Evolutionary conservation across 345 rosid genomes (phyloP).

Genomic region (Eucalyptus urophylla): DNA sequence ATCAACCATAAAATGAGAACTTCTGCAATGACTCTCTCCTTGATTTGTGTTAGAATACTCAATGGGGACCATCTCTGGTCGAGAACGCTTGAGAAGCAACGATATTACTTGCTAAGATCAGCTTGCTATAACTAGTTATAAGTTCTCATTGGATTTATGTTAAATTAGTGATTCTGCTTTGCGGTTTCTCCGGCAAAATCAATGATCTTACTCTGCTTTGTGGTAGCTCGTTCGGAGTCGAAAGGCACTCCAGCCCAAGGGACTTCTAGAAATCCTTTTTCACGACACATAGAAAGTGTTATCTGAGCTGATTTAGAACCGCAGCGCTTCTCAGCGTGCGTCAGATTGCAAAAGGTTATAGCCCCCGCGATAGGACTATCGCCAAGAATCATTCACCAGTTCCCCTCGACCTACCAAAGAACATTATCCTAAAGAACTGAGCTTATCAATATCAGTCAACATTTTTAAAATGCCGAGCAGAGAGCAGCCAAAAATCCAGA

Average conservation of each 20-base stretch:
- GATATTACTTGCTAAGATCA: neutral
- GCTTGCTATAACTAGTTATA: neutral
- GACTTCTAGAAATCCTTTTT: neutral
- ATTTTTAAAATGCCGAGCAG: neutral
- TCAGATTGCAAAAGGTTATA: neutral
- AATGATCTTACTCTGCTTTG: neutral
- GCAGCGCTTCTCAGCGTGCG: neutral
- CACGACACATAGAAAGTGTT: neutral
- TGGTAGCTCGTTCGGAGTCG: neutral
- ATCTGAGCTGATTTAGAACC: neutral
- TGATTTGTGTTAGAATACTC: neutral
- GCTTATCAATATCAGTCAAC: neutral
- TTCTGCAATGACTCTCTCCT: neutral
- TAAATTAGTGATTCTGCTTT: neutral
- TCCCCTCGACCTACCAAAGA: neutral
- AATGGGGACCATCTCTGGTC: neutral
- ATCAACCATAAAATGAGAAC: neutral
- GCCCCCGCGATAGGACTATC: neutral
- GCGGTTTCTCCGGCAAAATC: neutral
- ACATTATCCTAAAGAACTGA: neutral
- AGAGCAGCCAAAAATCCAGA: neutral
- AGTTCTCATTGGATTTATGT: neutral
- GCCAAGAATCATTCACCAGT: neutral
- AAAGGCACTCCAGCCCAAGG: neutral
- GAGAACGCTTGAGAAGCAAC: neutral